Percentiles rank a stretch among this genome's conserved stretches.
Conservation (phyloP, 2,329 filamentous ascomycete species). For the Cladosporium sphaerospermum region DNA sequence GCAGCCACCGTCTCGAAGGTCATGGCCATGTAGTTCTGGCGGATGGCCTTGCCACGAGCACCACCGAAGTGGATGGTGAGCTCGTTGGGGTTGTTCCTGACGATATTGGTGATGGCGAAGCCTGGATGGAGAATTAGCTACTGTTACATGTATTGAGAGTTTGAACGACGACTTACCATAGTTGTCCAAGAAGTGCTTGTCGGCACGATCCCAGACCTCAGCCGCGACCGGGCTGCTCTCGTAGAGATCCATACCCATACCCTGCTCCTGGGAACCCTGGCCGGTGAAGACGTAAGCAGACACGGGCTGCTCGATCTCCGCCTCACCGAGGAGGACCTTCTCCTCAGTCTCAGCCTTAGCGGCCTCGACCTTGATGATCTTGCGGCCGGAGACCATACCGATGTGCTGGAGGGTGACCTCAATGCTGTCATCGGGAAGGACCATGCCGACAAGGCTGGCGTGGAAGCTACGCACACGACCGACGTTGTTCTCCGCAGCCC, state of each 20-base stretch:
- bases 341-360: slow-evolving; percentile 94
- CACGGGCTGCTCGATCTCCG: slow-evolving; percentile 94
- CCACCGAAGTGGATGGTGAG: slow-evolving; percentile 97
- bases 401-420: slow-evolving; percentile 93
- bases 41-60: slow-evolving; percentile 91
- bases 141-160: neutral
- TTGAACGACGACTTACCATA: slow-evolving; percentile 61
- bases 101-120: slow-evolving; percentile 96
- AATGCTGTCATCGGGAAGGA: slow-evolving; percentile 90
- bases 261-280: slow-evolving; percentile 96
- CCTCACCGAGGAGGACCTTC: slow-evolving; percentile 89
- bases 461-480: slow-evolving; percentile 97
- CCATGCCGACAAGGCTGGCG: slow-evolving; percentile 95
- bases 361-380: slow-evolving; percentile 98
- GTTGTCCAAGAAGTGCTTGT: slow-evolving; percentile 97
- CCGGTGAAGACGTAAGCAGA: slow-evolving; percentile 97
- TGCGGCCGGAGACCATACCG: slow-evolving; percentile 95
- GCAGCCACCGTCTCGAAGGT: slow-evolving; percentile 95
- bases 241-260: slow-evolving; percentile 99
- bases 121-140: slow-evolving; percentile 42
- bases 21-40: slow-evolving; percentile 99
- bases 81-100: slow-evolving; percentile 99
- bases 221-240: slow-evolving; percentile 87
- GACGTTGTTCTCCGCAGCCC: slow-evolving; percentile 98
- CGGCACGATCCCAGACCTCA: slow-evolving; percentile 95